These are phyloP conservation scores for Flaveria brownii DNA, from an alignment of 129 eudicot genomes.

Conservation along the genomic window DNA sequence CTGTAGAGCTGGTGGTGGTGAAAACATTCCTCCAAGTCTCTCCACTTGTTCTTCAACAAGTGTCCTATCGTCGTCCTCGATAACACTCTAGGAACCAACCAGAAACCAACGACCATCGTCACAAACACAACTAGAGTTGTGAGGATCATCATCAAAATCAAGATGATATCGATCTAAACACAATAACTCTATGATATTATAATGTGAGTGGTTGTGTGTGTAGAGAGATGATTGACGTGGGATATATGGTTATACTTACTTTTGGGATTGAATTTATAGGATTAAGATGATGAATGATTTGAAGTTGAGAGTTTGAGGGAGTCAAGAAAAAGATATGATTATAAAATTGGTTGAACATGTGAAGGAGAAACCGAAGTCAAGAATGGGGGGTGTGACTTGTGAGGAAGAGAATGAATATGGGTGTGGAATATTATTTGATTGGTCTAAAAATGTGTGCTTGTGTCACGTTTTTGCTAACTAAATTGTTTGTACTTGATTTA, in stretches of 20 bases:
- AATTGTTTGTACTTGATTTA: slow-evolving; percentile 25
- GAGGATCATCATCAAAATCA: slow-evolving; percentile 32
- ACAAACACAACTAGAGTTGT: slow-evolving; percentile 26
- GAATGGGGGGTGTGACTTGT: slow-evolving; percentile 42
- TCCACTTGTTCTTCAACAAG: slow-evolving; percentile 45
- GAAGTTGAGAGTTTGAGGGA: neutral
- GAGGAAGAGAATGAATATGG: slow-evolving; percentile 31
- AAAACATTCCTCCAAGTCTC: slow-evolving; percentile 46
- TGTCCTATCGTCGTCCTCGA: slow-evolving; percentile 42
- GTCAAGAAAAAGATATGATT: slow-evolving; percentile 13
- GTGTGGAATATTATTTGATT: slow-evolving; percentile 24
- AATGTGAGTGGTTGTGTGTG: neutral
- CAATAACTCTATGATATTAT: no score
- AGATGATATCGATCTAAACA: neutral
- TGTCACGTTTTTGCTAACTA: neutral
- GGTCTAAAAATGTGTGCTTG: slow-evolving; percentile 37
- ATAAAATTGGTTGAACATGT: slow-evolving; percentile 12
- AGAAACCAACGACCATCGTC: slow-evolving; percentile 21
- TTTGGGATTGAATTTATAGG: slow-evolving; percentile 25
- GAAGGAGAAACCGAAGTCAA: slow-evolving; percentile 9
- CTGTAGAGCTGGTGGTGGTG: slow-evolving; percentile 73
- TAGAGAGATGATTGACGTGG: neutral
- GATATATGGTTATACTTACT: slow-evolving; percentile 26
- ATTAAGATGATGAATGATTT: neutral
- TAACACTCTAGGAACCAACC: slow-evolving; percentile 40